Evolutionary conservation across 2,329 filamentous ascomycete genomes (phyloP), one percentile per base, ranked within the genome.

Genomic region (Neonectria faginata): DNA sequence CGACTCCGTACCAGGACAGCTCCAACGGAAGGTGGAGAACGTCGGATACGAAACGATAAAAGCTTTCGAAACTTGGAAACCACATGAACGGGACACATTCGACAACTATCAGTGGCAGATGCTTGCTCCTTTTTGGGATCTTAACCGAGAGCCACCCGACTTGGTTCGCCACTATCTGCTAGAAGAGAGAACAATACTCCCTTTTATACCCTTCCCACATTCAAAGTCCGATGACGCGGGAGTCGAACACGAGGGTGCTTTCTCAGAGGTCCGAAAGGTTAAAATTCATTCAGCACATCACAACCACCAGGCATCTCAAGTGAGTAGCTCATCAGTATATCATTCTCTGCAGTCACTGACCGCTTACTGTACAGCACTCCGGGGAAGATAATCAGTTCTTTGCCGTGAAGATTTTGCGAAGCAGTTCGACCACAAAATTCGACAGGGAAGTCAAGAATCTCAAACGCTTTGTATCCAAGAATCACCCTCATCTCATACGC

Each of bases 241-340:
- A 6, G 29, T 7, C 9, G 44, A 33, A 9, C n/a, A 47, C n/a
- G 11, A 4, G 7, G 41, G 54, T 25, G 54, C 27, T 5, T 57
- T 36, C 18, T 25, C 22, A 2, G 42, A 45, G 5, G 42, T 57
- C 2, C 54, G 42, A 6, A 47, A 57, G 25, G 54, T 57, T 3
- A 27, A 47, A 2, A 48, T 57, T 48, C 54, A 57, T 10, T 18
- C 41, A 25, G 54, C 41, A 47, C 54, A 57, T 20, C 42, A 48
- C 41, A 47, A 36, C 42, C 2, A 16, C 31, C 22, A 14, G 2
- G 16, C 14, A 12, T 12, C 12, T 31, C 8, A 9, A n/a, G 41
- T 57, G 36, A 44, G 53, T 20, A 8, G 5, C 20, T 25, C n/a
- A 3, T 20, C 9, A 44, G 39, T 4, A 45, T 25, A 3, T 25